Conservation (phyloP, 2,329 filamentous ascomycete species). For the Colletotrichum truncatum region DNA sequence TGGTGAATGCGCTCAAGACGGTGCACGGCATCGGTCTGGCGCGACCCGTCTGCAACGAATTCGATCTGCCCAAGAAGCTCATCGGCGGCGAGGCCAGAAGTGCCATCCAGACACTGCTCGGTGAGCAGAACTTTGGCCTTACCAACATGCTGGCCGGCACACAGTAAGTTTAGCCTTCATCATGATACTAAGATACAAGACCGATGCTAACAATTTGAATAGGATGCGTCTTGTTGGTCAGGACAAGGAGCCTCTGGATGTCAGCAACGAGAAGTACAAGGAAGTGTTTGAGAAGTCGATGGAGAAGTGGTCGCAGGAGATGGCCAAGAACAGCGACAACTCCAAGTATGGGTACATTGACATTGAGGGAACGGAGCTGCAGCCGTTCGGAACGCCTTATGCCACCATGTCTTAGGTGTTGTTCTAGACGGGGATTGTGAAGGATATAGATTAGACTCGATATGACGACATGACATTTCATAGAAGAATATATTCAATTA, state of each 20-base stretch:
- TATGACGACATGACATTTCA: too few relatives aligned
- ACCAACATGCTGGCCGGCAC: slow-evolving; percentile 40
- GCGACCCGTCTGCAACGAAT: slow-evolving; percentile 44
- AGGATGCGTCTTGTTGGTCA: slow-evolving; percentile 42
- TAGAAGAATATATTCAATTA: too few relatives aligned
- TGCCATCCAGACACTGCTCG: slow-evolving; percentile 56
- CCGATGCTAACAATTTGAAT: neutral
- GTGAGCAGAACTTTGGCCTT: slow-evolving; percentile 59
- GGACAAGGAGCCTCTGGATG: slow-evolving; percentile 41
- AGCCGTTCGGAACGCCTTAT: slow-evolving; percentile 39
- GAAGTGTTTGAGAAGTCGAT: slow-evolving; percentile 40
- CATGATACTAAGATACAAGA: neutral
- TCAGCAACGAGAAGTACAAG: slow-evolving; percentile 41
- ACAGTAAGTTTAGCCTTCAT: slow-evolving; percentile 38
- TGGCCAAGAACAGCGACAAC: slow-evolving; percentile 41
- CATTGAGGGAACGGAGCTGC: slow-evolving; percentile 40
- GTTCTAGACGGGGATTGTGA: too few relatives aligned
- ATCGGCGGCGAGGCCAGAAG: slow-evolving; percentile 50
- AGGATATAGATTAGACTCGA: too few relatives aligned
- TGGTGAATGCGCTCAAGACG: slow-evolving; percentile 64
- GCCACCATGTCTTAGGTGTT: neutral
- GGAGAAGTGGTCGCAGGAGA: slow-evolving; percentile 39
- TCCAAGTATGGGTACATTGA: slow-evolving; percentile 43
- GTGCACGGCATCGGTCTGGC: slow-evolving; percentile 70
- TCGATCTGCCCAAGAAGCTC: slow-evolving; percentile 38